A percentile compares a stretch with the other conserved stretches of the same genome.
phyloP scores from a whole-genome alignment of 2,329 filamentous ascomycete genomes.

The Aspergillus brasiliensis region DNA sequence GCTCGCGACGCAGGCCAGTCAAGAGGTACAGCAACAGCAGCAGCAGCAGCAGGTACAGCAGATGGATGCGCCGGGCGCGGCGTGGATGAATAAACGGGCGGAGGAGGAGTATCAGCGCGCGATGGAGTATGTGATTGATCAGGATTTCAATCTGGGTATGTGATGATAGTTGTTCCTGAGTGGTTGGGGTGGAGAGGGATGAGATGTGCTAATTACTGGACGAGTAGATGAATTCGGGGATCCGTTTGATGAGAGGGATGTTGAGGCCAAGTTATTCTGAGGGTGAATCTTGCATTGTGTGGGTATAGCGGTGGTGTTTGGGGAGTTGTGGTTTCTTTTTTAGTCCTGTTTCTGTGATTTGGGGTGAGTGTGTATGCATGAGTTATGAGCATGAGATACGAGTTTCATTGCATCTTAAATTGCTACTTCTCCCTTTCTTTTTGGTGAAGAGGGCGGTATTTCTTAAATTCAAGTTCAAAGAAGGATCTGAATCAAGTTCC shows the following conservation, averaged over 20 bases:
- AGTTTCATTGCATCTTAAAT: not conserved
- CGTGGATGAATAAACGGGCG: slow-evolving; percentile 60
- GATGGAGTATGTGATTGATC: slow-evolving; percentile 54
- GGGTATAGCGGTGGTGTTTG: not conserved
- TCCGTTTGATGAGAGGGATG: slow-evolving; percentile 47
- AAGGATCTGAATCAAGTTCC: no score
- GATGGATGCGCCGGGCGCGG: slow-evolving; percentile 47
- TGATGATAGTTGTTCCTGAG: slow-evolving; percentile 2
- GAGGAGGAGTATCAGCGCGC: slow-evolving; percentile 57
- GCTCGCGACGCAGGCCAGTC: not conserved
- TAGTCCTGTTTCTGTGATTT: not conserved
- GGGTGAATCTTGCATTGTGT: not conserved
- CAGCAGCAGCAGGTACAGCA: slow-evolving; percentile 13
- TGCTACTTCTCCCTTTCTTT: not conserved
- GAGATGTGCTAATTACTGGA: not conserved
- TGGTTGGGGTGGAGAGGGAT: not conserved
- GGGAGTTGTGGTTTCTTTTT: slow-evolving; percentile 12
- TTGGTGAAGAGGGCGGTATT: not conserved
- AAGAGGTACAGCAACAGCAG: slow-evolving; percentile 12
- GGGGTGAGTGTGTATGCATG: not conserved
- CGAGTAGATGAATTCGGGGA: slow-evolving; percentile 48
- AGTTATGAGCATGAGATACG: not conserved
- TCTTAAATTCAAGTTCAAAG: no score
- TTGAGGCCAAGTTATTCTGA: slow-evolving; percentile 30
- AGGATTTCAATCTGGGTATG: slow-evolving; percentile 53